These are phyloP conservation scores for Monosporascus sp. DNA, from an alignment of 2,329 filamentous ascomycete genomes.

Conservation along the genomic window DNA sequence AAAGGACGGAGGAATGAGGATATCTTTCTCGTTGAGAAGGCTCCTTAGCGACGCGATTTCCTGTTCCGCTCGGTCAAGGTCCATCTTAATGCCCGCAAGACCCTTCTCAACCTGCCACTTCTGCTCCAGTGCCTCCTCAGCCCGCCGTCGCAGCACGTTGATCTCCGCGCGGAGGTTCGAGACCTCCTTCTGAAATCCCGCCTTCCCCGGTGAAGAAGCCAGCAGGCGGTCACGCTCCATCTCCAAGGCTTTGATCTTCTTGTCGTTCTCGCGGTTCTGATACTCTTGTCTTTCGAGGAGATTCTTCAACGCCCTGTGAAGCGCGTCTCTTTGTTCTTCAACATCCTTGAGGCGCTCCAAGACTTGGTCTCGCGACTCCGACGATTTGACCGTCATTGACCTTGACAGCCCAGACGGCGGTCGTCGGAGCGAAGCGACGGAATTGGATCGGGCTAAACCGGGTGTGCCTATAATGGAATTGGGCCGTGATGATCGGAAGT, in stretches of 20 bases:
- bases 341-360: slow-evolving; percentile 84
- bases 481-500: slow-evolving; percentile 35
- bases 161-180: slow-evolving; percentile 76
- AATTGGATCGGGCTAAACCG: slow-evolving; percentile 60
- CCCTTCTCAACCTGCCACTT: slow-evolving; percentile 97
- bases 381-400: slow-evolving; percentile 53
- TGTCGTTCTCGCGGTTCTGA: slow-evolving; percentile 77
- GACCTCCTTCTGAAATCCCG: slow-evolving; percentile 81
- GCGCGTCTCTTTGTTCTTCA: slow-evolving; percentile 85
- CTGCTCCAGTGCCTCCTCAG: slow-evolving; percentile 89
- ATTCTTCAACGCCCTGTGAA: slow-evolving; percentile 81
- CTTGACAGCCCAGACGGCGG: slow-evolving; percentile 45
- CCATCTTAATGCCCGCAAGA: slow-evolving; percentile 84
- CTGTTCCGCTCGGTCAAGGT: slow-evolving; percentile 89
- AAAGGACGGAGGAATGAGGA: slow-evolving; percentile 60
- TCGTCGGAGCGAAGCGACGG: slow-evolving; percentile 50
- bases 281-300: slow-evolving; percentile 80
- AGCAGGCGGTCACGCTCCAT: slow-evolving; percentile 71
- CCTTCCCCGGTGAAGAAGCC: slow-evolving; percentile 62
- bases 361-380: slow-evolving; percentile 61
- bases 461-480: slow-evolving; percentile 35
- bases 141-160: slow-evolving; percentile 73
- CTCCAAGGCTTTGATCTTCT: slow-evolving; percentile 72
- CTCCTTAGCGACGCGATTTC: slow-evolving; percentile 80
- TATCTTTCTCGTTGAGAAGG: slow-evolving; percentile 78